These are phyloP conservation scores for Cyclanthera cordifolia DNA, from an alignment of 306 rosid genomes.

Conservation along the genomic window DNA sequence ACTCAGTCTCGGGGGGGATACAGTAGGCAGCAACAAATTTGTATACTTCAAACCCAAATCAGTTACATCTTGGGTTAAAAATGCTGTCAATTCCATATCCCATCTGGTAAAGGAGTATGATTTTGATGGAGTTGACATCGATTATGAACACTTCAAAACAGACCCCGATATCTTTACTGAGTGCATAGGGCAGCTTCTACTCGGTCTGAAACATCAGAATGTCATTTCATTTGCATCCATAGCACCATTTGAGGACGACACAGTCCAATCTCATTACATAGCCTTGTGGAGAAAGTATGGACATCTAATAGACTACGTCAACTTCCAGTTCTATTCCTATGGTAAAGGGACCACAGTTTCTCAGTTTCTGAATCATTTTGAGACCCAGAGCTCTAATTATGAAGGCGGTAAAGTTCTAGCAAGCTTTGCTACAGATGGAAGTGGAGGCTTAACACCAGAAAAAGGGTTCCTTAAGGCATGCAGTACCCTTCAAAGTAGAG, in stretches of 20 bases:
- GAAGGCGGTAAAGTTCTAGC: constrained; percentile 50
- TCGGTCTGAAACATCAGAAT: constrained; percentile 26
- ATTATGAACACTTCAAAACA: constrained; percentile 51
- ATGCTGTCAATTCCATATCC: constrained; percentile 1
- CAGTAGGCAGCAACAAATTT: too few species aligned
- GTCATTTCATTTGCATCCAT: constrained; percentile 55
- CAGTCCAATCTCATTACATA: constrained; percentile 49
- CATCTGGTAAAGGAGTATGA: background rate
- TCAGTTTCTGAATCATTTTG: constrained; percentile 39
- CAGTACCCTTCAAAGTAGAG: constrained; percentile 25
- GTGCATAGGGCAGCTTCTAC: constrained; percentile 42
- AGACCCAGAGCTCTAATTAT: constrained; percentile 48
- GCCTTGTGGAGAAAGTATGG: constrained; percentile 66
- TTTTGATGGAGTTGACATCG: constrained; percentile 15
- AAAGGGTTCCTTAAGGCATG: constrained; percentile 62
- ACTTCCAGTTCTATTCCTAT: constrained; percentile 74
- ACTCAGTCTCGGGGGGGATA: constrained; percentile 69
- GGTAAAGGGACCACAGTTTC: constrained; percentile 43
- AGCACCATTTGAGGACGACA: constrained; percentile 48
- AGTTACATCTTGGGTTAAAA: constrained; percentile 31
- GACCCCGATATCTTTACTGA: constrained; percentile 39
- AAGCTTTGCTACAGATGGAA: constrained; percentile 53
- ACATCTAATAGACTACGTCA: constrained; percentile 55
- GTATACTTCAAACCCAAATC: too few species aligned
- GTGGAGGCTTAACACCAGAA: constrained; percentile 45